Evolutionary conservation across 768 basidiomycete species (phyloP).

Genomic region (Floccularia luteovirens): DNA sequence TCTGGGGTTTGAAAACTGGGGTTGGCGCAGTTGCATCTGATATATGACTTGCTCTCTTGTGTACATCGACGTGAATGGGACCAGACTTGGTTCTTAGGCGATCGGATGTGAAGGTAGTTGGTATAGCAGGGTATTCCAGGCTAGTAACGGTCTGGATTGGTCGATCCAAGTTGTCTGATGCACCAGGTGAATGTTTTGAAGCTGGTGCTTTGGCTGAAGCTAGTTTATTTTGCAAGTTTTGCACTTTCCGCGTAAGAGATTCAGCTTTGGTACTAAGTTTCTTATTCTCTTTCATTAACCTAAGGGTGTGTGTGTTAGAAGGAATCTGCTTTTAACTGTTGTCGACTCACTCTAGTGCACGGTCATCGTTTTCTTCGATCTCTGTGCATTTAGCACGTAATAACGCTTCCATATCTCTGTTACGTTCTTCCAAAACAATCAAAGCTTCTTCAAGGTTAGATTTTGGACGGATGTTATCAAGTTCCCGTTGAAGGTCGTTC

Average conservation of each 20-base stretch:
- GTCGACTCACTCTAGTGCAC: slow-evolving; percentile 60
- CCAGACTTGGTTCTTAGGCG: slow-evolving; percentile 18
- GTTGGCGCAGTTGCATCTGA: too few species aligned
- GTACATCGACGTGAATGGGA: too few species aligned
- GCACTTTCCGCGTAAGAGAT: slow-evolving; percentile 62
- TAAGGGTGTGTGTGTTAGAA: slow-evolving; percentile 17
- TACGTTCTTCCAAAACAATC: slow-evolving; percentile 58
- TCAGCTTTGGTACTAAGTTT: slow-evolving; percentile 67
- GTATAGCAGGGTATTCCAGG: too few species aligned
- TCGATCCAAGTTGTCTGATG: slow-evolving; percentile 4
- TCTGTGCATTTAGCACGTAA: slow-evolving; percentile 63
- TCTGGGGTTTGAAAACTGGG: slow-evolving; percentile 43
- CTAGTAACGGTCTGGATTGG: too few species aligned
- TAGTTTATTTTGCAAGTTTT: slow-evolving; percentile 63
- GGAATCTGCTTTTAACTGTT: background rate
- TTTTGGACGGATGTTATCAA: slow-evolving; percentile 41
- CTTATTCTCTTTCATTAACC: slow-evolving; percentile 77
- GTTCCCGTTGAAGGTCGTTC: slow-evolving; percentile 47
- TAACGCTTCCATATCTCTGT: slow-evolving; percentile 70
- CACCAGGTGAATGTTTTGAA: slow-evolving; percentile 8
- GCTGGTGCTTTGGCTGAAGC: slow-evolving; percentile 37
- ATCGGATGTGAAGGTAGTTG: slow-evolving; percentile 51
- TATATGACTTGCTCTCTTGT: too few species aligned
- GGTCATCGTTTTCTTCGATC: slow-evolving; percentile 82
- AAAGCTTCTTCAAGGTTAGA: slow-evolving; percentile 50